Base-by-base conservation (phyloP, 176 grass and related monocot species). In the Ampelocalamus luodianensis region DNA sequence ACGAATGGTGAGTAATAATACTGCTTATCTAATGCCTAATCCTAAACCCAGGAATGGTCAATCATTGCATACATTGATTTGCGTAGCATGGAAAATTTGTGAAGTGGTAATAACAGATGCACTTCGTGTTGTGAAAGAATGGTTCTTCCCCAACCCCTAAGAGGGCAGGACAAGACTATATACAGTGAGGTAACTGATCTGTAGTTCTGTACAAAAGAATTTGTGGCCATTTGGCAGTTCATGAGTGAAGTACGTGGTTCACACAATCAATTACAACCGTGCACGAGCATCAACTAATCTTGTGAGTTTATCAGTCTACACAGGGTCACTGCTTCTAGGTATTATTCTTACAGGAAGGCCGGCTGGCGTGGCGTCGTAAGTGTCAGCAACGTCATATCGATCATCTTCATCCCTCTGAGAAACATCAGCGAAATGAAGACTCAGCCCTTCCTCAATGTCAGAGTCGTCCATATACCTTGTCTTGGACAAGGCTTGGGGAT, bases 241-340 rank as follows among this genome's bases (percentile, higher is more conserved):
- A 68, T 71, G 17, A 51, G 69, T 42, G 5, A 23, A 63, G 63
- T 50, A 66, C 56, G 89, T 74, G 22, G 51, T 87, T 80, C 61
- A 37, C 74, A 90, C 59, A 15, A 49, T 32, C 40, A 24, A 70
- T 84, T 80, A 80, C 81, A 67, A 70, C 80, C 24, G 6, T 43
- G 34, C 76, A 84, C 69, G 55, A 37, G 42, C 61, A 83, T 59
- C 15, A 53, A 27, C 83, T 80, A 76, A n/a, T 75, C 56, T 67
- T 65, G 51, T 26, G 23, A 74, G 40, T 68, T 54, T 83, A 68
- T 6, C 27, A 81, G 53, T 17, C 81, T 97, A 96, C 64, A 99
- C 78, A 15, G 93, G 96, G 88, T 99, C 96, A 81, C 89, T 99
- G 84, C 96, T 99, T 77, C 96, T 92, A 39, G 96, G 96, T 76